phyloP scores from a whole-genome alignment of 169 alveolate species.

The Haemoproteus tartakovskyi region DNA sequence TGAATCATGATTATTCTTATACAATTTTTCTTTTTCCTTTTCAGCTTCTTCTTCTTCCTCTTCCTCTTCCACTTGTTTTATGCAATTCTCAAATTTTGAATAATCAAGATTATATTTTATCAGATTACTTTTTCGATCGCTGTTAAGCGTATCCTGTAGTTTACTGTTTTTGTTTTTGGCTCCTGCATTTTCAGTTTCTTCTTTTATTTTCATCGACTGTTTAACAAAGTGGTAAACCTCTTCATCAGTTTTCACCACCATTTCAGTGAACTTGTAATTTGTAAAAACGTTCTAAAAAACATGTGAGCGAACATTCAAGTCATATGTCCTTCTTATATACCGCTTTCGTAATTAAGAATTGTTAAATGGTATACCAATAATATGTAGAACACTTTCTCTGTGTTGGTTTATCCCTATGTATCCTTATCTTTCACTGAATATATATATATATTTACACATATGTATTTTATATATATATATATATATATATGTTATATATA shows the following conservation, averaged over 20 bases:
- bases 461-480: too few species aligned
- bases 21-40: constrained; percentile 11
- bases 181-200: constrained; percentile 24
- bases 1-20: constrained; percentile 16
- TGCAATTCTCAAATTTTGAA: constrained; percentile 46
- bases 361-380: too few species aligned
- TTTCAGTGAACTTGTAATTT: too few species aligned
- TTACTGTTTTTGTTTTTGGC: background rate
- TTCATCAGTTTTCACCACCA: constrained; percentile 45
- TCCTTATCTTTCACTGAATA: too few species aligned
- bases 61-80: constrained; percentile 43
- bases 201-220: constrained; percentile 61
- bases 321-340: too few species aligned
- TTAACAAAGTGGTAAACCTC: constrained; percentile 55
- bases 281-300: too few species aligned
- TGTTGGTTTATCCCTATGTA: too few species aligned
- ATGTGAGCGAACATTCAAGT: too few species aligned
- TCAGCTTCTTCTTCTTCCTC: constrained; percentile 20
- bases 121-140: background rate
- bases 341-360: too few species aligned
- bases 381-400: too few species aligned
- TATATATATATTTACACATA: too few species aligned
- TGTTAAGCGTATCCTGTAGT: background rate
- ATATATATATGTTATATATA: too few species aligned
- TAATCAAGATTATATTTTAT: constrained; percentile 40